Evolutionary conservation across 352 stramenopile genomes (phyloP), one percentile per base, ranked within the genome.

Genomic region (Globisporangium apiculatum): DNA sequence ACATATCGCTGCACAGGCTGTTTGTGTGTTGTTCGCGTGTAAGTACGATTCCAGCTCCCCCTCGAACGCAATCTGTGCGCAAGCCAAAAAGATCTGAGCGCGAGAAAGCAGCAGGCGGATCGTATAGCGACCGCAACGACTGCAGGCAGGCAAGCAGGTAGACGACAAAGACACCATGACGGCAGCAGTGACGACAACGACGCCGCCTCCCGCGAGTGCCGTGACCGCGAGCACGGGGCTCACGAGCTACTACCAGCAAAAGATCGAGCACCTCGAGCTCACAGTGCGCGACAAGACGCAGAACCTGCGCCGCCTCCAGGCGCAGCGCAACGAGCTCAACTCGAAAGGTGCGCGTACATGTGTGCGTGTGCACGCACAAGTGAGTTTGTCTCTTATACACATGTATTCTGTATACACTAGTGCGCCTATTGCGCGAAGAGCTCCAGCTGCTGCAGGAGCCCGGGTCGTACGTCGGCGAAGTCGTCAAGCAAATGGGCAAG

Each of bases 401-500:
- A 49, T 12, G 17, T n/a, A 9, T 24, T 0, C n/a, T 49, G 6
- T 49, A 14, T 49, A 6, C n/a, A 11, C 45, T 51, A 94, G 95
- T 99, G n/a, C 89, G 96, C 11, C 83, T 99, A 71, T 82, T 99
- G 41, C 92, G 97, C 46, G 97, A 99, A 61, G 97, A 99, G 81
- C 82, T 99, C 41, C 88, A 99, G 69, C 79, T 99, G 72, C 81
- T 99, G 38, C 96, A 99, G 73, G 97, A 99, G 68, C 96, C 97
- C 0, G 97, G 97, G 18, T 98, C 87, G 51, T 99, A 99, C 59
- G 97, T 99, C 43, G 97, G 97, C 57, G 97, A 99, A 73, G 97
- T 99, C 45, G 96, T 99, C 15, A 99, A 99, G 80, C 88, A 98
- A 65, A 99, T 99, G 97, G 96, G 96, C 64, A 98, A 99, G 80